Conservation (phyloP, 805 yeast species). For the Metschnikowia santaceciliae region DNA sequence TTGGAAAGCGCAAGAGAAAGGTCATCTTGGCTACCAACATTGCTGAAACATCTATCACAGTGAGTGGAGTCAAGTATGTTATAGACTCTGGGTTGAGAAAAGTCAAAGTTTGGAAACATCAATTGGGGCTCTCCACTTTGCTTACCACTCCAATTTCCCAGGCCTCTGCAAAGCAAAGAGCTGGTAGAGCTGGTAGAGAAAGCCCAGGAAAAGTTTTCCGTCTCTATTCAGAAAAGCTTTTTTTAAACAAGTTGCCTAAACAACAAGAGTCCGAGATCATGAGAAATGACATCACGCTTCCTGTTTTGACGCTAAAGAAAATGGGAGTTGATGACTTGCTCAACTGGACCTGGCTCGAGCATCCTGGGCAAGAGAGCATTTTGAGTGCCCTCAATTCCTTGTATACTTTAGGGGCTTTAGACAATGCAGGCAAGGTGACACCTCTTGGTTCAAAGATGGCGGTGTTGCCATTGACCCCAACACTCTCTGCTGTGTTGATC, state of each 20-base stretch:
- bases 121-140: conserved; percentile 86
- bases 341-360: conserved; percentile 89
- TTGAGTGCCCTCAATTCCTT: conserved; percentile 74
- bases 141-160: conserved; percentile 89
- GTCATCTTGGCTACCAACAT: conserved; percentile 90
- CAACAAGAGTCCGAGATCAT: conserved; percentile 94
- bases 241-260: conserved; percentile 48
- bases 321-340: conserved; percentile 80
- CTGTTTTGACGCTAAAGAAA: conserved; percentile 77
- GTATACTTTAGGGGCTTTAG: conserved; percentile 73
- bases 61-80: conserved; percentile 90
- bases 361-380: conserved; percentile 78
- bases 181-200: conserved; percentile 99
- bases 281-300: conserved; percentile 79
- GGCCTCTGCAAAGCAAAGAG: conserved; percentile 91
- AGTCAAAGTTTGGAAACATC: conserved; percentile 93
- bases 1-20: conserved; percentile 68
- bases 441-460: conserved; percentile 82
- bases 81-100: conserved; percentile 90
- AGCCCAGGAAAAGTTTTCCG: conserved; percentile 82
- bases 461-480: conserved; percentile 87
- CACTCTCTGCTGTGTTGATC: conserved; percentile 78
- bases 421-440: conserved; percentile 74
- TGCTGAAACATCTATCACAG: conserved; percentile 97
- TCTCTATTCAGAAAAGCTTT: conserved; percentile 73